phyloP scores from a whole-genome alignment of 495 filamentous ascomycete genomes.

The Penicillium desertorum region DNA sequence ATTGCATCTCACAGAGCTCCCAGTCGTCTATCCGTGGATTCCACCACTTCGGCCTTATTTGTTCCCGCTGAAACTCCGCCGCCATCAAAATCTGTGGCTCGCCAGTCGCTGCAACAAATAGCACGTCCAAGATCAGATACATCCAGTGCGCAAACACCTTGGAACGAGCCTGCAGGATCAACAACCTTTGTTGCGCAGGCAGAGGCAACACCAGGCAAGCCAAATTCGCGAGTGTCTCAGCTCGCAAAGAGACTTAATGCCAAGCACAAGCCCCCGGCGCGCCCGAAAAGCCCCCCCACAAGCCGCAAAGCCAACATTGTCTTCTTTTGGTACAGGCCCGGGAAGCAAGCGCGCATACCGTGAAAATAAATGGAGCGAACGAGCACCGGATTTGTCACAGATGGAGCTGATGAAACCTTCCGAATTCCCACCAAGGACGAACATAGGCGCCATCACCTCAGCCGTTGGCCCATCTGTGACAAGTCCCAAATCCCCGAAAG shows the following conservation, averaged over 20 bases:
- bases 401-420: conserved; percentile 41
- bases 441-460: conserved; percentile 4
- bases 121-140: background rate
- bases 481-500: background rate
- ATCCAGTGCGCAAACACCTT: background rate
- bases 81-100: background rate
- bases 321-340: background rate
- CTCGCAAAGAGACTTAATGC: background rate
- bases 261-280: background rate
- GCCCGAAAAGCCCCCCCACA: background rate
- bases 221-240: background rate
- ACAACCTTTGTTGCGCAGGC: background rate
- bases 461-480: background rate
- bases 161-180: background rate
- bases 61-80: background rate
- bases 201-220: background rate
- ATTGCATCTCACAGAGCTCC: background rate
- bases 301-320: background rate
- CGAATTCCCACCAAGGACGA: conserved; percentile 25
- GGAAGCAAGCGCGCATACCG: background rate
- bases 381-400: conserved; percentile 43
- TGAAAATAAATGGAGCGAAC: conserved; percentile 28
- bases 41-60: background rate
- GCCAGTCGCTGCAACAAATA: background rate
- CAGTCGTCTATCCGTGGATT: background rate